phyloP scores from a whole-genome alignment of 352 stramenopile species.

The Phytophthora brassicae region DNA sequence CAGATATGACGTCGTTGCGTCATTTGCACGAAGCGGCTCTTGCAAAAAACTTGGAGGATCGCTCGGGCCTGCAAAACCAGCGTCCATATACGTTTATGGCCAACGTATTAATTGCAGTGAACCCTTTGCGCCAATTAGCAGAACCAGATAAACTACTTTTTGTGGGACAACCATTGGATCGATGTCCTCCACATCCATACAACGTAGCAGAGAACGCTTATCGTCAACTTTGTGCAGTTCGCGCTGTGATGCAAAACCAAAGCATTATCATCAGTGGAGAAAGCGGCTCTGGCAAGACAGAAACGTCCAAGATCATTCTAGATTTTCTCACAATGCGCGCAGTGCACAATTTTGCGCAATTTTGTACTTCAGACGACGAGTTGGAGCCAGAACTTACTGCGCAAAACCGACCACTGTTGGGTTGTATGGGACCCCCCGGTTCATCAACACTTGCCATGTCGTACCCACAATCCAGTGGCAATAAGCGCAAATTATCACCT shows the following conservation, averaged over 20 bases:
- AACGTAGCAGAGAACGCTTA: constrained; percentile 86
- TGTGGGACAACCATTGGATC: constrained; percentile 62
- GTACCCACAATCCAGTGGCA: constrained; percentile 63
- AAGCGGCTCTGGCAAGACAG: constrained; percentile 93
- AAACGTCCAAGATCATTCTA: constrained; percentile 94
- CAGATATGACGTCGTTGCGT: constrained; percentile 84
- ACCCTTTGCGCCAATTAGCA: constrained; percentile 73
- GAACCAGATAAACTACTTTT: constrained; percentile 77
- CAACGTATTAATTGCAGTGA: constrained; percentile 86
- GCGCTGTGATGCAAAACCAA: constrained; percentile 90
- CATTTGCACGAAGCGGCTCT: constrained; percentile 84
- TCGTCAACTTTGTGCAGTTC: constrained; percentile 77
- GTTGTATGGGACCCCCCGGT: constrained; percentile 36
- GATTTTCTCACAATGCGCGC: constrained; percentile 83
- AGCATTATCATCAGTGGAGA: constrained; percentile 95
- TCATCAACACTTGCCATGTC: constrained; percentile 66
- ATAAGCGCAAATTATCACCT: constrained; percentile 53
- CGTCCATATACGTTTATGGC: constrained; percentile 88
- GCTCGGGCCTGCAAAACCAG: constrained; percentile 68
- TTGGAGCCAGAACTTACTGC: constrained; percentile 71
- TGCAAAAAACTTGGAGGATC: constrained; percentile 89
- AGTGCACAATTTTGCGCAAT: constrained; percentile 49
- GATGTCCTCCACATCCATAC: constrained; percentile 79
- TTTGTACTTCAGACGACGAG: constrained; percentile 52
- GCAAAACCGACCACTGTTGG: constrained; percentile 21